Percentiles rank a stretch among this genome's conserved stretches.
Evolutionary conservation across 164 flowering plant species (phyloP).

Genomic region (Magnolia sinica): DNA sequence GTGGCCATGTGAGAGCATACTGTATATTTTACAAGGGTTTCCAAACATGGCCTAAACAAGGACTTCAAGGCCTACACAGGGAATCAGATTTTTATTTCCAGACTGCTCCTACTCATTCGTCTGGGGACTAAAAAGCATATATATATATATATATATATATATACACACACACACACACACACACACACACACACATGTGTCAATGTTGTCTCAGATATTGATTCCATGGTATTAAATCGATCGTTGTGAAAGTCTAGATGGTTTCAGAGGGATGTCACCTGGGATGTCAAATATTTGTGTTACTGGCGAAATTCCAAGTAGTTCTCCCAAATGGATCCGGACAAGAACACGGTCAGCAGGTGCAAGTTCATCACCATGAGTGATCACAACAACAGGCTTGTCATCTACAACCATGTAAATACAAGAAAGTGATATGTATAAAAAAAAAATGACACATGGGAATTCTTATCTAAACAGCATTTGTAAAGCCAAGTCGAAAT

Average conservation of each 20-base stretch:
- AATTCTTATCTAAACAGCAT: background rate
- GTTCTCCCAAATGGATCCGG: slow-evolving; percentile 62
- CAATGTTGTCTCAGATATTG: background rate
- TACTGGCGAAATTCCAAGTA: slow-evolving; percentile 65
- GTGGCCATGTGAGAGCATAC: too few species aligned
- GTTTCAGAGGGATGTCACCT: slow-evolving; percentile 37
- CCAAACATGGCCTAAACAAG: too few species aligned
- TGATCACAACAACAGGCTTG: slow-evolving; percentile 73
- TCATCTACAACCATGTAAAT: slow-evolving; percentile 52
- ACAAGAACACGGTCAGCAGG: slow-evolving; percentile 51
- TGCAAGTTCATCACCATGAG: slow-evolving; percentile 80
- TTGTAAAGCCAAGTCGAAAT: too few species aligned
- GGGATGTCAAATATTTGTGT: slow-evolving; percentile 85
- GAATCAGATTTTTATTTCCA: background rate
- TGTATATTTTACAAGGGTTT: too few species aligned
- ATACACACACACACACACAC: too few species aligned
- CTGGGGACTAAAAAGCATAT: background rate
- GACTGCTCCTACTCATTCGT: background rate
- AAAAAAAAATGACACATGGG: background rate
- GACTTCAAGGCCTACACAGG: too few species aligned
- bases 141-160: too few species aligned
- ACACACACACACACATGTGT: too few species aligned
- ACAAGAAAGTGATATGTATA: background rate
- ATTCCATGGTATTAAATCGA: background rate
- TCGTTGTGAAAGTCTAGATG: background rate